These are phyloP conservation scores for Flaveria linearis DNA, from an alignment of 129 eudicot genomes.

Conservation along the genomic window DNA sequence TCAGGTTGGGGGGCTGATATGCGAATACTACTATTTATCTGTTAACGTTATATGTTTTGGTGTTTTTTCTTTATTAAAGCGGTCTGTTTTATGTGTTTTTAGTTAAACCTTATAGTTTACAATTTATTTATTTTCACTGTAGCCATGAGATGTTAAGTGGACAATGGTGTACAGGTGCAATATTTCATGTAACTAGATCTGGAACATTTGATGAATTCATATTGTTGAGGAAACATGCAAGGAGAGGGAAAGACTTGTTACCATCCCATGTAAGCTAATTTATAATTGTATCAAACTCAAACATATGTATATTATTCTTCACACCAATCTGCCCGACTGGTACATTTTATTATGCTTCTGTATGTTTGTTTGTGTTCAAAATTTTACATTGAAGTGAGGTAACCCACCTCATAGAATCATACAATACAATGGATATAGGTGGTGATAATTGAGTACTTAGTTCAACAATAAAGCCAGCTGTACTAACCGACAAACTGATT, in stretches of 20 bases:
- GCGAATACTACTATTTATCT: not conserved
- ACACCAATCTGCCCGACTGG: not conserved
- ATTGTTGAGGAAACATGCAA: not conserved
- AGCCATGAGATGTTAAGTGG: constrained; percentile 8
- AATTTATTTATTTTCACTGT: not conserved
- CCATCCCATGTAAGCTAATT: not conserved
- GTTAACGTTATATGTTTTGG: not conserved
- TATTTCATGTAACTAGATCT: not conserved
- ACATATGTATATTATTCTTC: not conserved
- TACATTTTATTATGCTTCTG: too few relatives aligned
- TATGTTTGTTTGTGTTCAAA: too few relatives aligned
- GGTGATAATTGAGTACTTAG: too few relatives aligned
- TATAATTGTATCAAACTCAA: not conserved
- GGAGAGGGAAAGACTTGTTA: constrained; percentile 2
- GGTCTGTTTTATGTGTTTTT: not conserved
- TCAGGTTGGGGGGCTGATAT: not conserved
- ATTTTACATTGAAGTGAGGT: too few relatives aligned
- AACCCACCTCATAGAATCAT: too few relatives aligned
- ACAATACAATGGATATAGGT: too few relatives aligned
- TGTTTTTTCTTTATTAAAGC: not conserved
- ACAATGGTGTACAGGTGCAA: not conserved
- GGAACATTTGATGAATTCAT: not conserved
- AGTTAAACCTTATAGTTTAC: not conserved
- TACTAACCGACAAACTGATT: too few relatives aligned
- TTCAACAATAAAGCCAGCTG: too few relatives aligned